Base-by-base conservation (phyloP, 768 basidiomycete species). In the Clitopilus passeckerianus region DNA sequence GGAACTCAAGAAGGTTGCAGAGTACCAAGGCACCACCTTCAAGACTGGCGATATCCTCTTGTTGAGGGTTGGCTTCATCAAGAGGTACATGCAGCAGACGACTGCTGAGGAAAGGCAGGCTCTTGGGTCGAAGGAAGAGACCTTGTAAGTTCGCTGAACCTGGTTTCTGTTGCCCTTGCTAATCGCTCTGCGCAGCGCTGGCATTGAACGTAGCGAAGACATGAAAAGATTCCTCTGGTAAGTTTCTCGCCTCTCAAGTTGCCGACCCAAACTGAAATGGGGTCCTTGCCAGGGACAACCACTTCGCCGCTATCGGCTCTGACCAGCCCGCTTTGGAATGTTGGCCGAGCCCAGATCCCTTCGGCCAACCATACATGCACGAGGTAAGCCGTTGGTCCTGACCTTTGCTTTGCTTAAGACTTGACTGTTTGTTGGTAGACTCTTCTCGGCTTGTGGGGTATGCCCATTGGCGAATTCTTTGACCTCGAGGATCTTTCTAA, bases 201-300 rank as follows among this genome's bases (percentile, higher is more conserved):
- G 87, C 1, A 82, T 89, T 52, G 85, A 87, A 60, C 86, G 86
- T 66, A 77, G 79, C 20, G 84, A 86, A 16, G 85, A 85, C 41
- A 86, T 87, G 86, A 89, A 87, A 62, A 77, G 81, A 8, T 89
- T 87, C 72, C 69, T 88, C 16, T 90, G 87, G 86, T 86, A 66
- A 14, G 72, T 64, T 68, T 6, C 23, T 16, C 35, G 60, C 56
- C 60, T 57, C 27, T 59, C 4, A 34, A 35, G 15, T 22, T 23
- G 18, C 24, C 27, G 53, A 18, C 7, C 20, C 18, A 44, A 35
- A 37, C 27, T 41, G 27, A 24, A 4, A 27, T n/a, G 59, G 41
- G 43, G 33, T 37, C 20, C 24, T 50, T 5, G 14, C 46, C 61
- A 86, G 87, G 87, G 78, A 89, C 68, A 88, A 87, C 68, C 87